These are phyloP conservation scores for Umbelopsis sp. DNA, from an alignment of 192 early-diverging fungal genomes.

Conservation along the genomic window DNA sequence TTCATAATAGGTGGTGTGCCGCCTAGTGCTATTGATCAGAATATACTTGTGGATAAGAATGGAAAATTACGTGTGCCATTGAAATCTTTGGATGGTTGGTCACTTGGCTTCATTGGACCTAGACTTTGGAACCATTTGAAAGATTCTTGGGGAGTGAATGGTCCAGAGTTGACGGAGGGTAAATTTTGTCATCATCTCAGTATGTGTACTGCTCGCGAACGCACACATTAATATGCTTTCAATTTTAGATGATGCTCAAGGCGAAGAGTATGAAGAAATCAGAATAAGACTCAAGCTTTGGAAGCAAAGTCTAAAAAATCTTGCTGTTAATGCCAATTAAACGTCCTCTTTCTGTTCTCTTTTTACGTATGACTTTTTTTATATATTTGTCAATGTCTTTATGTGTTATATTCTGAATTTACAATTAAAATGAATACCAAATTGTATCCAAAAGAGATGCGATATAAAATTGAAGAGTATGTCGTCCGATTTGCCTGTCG, in stretches of 20 bases:
- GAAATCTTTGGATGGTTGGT: slow-evolving; percentile 11
- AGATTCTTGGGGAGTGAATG: not conserved
- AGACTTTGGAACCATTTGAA: slow-evolving; percentile 7
- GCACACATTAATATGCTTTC: not conserved
- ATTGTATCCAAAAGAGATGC: not conserved
- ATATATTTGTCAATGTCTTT: slow-evolving; percentile 8
- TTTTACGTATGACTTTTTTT: not conserved
- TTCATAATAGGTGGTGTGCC: not conserved
- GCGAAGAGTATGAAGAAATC: slow-evolving; percentile 13
- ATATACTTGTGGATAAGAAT: not conserved
- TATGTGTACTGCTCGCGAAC: too few relatives aligned
- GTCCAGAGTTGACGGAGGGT: slow-evolving; percentile 10
- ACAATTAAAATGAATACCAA: slow-evolving; percentile 16
- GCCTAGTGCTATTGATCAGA: slow-evolving; percentile 3
- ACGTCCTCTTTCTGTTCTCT: not conserved
- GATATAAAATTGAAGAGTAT: not conserved
- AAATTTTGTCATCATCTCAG: not conserved
- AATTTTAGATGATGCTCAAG: slow-evolving; percentile 8
- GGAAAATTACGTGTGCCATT: not conserved
- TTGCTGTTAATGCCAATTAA: slow-evolving; percentile 3
- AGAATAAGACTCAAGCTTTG: slow-evolving; percentile 9
- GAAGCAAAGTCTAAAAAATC: slow-evolving; percentile 10
- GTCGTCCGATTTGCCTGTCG: not conserved
- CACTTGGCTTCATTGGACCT: slow-evolving; percentile 16
- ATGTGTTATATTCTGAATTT: slow-evolving; percentile 3